A percentile compares a stretch with the other conserved stretches of the same genome.
phyloP scores from a whole-genome alignment of 2,329 filamentous ascomycete species.

The Knufia petricola region DNA sequence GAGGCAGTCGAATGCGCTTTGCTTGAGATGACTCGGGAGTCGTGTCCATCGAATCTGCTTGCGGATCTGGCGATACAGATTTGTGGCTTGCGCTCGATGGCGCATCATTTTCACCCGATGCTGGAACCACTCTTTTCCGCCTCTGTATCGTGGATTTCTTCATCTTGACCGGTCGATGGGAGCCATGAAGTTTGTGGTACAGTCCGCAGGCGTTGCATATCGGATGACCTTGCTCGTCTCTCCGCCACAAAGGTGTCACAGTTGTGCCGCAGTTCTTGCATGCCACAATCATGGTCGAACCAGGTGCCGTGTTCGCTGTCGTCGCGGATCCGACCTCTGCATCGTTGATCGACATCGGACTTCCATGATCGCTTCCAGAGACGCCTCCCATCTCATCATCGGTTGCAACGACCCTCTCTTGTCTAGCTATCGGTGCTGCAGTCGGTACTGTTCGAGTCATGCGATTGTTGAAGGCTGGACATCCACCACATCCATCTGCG shows the following conservation, averaged over 20 bases:
- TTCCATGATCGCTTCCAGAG: slow-evolving; percentile 20
- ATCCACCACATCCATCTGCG: slow-evolving; percentile 88
- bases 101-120: slow-evolving; percentile 39
- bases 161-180: slow-evolving; percentile 93
- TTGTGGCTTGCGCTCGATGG: slow-evolving; percentile 26
- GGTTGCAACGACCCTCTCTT: slow-evolving; percentile 22
- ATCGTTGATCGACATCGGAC: slow-evolving; percentile 14
- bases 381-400: slow-evolving; percentile 18
- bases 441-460: slow-evolving; percentile 58
- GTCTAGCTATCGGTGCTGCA: slow-evolving; percentile 14
- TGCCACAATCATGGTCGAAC: slow-evolving; percentile 58
- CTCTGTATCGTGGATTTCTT: slow-evolving; percentile 97
- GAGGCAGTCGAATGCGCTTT: slow-evolving; percentile 29
- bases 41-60: slow-evolving; percentile 1
- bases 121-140: slow-evolving; percentile 86
- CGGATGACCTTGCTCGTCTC: slow-evolving; percentile 87
- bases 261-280: slow-evolving; percentile 97
- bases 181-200: slow-evolving; percentile 92
- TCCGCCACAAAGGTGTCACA: slow-evolving; percentile 88
- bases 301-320: slow-evolving; percentile 10
- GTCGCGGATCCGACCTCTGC: slow-evolving; percentile 8
- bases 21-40: slow-evolving; percentile 10
- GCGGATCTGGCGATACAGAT: slow-evolving; percentile 10
- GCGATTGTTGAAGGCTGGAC: slow-evolving; percentile 94
- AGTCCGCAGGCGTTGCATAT: slow-evolving; percentile 98